Evolutionary conservation across 2,329 filamentous ascomycete genomes (phyloP), one percentile per base, ranked within the genome.

Genomic region (Colletotrichum sp.): DNA sequence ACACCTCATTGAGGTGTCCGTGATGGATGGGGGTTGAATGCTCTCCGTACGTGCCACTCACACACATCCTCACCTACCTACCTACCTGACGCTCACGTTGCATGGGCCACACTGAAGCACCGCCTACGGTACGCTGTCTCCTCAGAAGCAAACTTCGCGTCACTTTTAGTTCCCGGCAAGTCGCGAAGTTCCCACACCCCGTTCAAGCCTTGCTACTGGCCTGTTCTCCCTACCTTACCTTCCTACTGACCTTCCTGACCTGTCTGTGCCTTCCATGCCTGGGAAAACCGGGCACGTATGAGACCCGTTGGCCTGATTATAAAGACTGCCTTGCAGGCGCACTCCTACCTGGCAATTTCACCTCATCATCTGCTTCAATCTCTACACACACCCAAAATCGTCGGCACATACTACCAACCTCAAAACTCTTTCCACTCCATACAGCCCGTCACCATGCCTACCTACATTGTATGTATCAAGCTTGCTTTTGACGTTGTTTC

Each of bases 401-500:
- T 55, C 18, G 43, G 39, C 18, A 39, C 13, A 16, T 34, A 28
- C 24, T 63, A 28, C 63, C 52, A 66, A 21, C 66, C 24, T 7
- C 61, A 48, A 26, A 43, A 59, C 18, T 15, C 18, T 30, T 7
- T 36, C 39, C 43, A 65, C 4, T 73, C 64, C 21, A 71, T 9
- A 12, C 74, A 55, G 71, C 64, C 72, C 74, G 16, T 70, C 80
- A 89, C 81, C 61, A 91, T 91, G 90, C 88, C 90, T 86, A 84
- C 86, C 81, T 91, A 90, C 85, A 91, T 92, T 81, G 90, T 91
- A 83, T 79, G 85, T 5, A 28, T n/a, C 28, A 16, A 6, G 7
- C 9, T 15, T 9, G n/a, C 10, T 28, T 10, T 16, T 30, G 7
- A 8, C 2, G 16, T 3, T 43, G 15, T 34, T 43, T 21, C 32